These are phyloP conservation scores for Iris macrosiphon DNA, from an alignment of 106 monocot species.

Conservation along the genomic window DNA sequence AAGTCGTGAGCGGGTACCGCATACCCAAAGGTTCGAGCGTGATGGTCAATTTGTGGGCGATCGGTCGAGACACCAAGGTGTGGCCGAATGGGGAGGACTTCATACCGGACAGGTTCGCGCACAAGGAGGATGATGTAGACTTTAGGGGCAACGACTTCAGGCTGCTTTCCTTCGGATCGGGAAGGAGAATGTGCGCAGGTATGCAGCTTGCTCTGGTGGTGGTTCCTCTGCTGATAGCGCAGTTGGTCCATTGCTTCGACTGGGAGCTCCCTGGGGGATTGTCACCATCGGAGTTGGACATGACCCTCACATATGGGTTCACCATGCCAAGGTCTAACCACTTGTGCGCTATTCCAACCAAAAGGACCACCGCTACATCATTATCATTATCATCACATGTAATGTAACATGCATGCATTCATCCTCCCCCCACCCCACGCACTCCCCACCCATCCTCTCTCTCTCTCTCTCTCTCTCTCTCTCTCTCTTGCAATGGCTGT, in stretches of 20 bases:
- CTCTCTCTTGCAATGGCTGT: too few species aligned
- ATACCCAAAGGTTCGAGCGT: constrained; percentile 17
- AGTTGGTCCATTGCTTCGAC: constrained; percentile 15
- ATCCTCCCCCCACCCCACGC: too few species aligned
- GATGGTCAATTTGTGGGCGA: constrained; percentile 20
- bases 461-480: too few species aligned
- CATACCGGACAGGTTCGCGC: constrained; percentile 20
- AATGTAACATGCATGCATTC: too few species aligned
- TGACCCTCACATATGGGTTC: constrained; percentile 9
- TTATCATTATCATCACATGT: too few species aligned
- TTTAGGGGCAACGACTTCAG: constrained; percentile 17
- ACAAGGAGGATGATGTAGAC: constrained; percentile 3
- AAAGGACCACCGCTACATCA: too few species aligned
- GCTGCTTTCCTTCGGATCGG: constrained; percentile 25
- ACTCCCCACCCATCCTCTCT: too few species aligned
- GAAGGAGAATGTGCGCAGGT: constrained; percentile 25
- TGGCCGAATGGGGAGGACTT: constrained; percentile 18
- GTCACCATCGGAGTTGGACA: constrained; percentile 2
- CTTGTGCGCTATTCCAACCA: not conserved
- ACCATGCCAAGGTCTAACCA: constrained; percentile 12
- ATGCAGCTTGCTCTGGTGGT: constrained; percentile 19
- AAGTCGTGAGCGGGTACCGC: constrained; percentile 10
- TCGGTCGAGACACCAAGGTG: constrained; percentile 12
- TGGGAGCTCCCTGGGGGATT: constrained; percentile 13
- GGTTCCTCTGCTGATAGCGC: constrained; percentile 11